Evolutionary conservation across 192 early-diverging fungal genomes (phyloP).

Genomic region (Powellomyces hirtus): DNA sequence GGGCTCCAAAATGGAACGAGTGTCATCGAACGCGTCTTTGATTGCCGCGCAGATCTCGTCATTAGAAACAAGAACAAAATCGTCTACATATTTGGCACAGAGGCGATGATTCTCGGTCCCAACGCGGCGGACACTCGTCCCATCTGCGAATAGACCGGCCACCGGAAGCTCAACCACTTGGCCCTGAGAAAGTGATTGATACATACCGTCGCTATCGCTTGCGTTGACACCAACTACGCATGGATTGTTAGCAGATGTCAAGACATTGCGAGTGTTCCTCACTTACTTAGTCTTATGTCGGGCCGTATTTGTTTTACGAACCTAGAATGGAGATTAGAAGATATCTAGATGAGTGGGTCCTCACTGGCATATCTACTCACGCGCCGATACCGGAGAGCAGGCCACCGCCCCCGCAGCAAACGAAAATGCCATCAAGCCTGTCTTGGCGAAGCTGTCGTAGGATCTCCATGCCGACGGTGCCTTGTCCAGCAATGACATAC

Average conservation of each 20-base stretch:
- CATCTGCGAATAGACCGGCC: conserved; percentile 54
- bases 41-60: conserved; percentile 55
- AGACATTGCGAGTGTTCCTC: conserved; percentile 44
- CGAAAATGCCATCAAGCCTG: too few relatives aligned
- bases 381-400: too few relatives aligned
- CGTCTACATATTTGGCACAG: conserved; percentile 32
- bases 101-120: conserved; percentile 41
- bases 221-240: conserved; percentile 55
- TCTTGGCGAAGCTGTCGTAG: too few relatives aligned
- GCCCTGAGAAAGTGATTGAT: conserved; percentile 41
- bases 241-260: conserved; percentile 42
- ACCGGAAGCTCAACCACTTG: conserved; percentile 33
- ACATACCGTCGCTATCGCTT: conserved; percentile 41
- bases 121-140: conserved; percentile 47
- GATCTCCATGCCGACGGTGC: too few relatives aligned
- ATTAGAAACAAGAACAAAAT: conserved; percentile 47
- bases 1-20: conserved; percentile 50
- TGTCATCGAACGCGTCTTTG: conserved; percentile 50
- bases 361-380: too few relatives aligned
- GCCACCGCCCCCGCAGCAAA: too few relatives aligned
- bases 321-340: conserved; percentile 31
- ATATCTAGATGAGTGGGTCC: too few relatives aligned
- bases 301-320: background rate
- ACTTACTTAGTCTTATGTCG: background rate
- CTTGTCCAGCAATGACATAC: too few relatives aligned